phyloP scores from a whole-genome alignment of 495 filamentous ascomycete species.

The Aspergillus indologenus region DNA sequence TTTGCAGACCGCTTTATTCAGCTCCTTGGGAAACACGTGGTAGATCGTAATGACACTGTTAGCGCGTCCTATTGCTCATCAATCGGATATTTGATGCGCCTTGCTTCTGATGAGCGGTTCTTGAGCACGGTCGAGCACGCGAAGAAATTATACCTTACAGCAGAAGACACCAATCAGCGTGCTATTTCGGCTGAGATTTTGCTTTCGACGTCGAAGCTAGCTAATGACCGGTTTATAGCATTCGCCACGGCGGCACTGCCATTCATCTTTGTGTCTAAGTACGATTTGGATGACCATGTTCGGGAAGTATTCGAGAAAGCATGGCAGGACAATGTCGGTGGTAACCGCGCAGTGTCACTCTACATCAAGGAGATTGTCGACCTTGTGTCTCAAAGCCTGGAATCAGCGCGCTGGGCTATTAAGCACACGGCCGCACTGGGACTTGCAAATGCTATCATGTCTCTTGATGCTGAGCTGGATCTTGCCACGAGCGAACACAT shows the following conservation, averaged over 20 bases:
- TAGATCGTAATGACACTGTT: slow-evolving; percentile 90
- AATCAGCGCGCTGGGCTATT: slow-evolving; percentile 79
- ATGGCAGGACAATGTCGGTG: slow-evolving; percentile 88
- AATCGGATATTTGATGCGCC: slow-evolving; percentile 77
- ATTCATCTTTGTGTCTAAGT: slow-evolving; percentile 82
- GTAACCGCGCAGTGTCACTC: slow-evolving; percentile 72
- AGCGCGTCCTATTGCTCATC: slow-evolving; percentile 80
- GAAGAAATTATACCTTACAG: slow-evolving; percentile 70
- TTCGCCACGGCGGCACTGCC: slow-evolving; percentile 73
- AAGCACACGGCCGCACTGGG: slow-evolving; percentile 84
- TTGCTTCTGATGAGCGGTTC: slow-evolving; percentile 67
- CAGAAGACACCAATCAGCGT: slow-evolving; percentile 71
- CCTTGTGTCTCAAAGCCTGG: slow-evolving; percentile 62
- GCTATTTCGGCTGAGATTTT: slow-evolving; percentile 76
- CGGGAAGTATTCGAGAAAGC: slow-evolving; percentile 71
- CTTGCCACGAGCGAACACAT: slow-evolving; percentile 56
- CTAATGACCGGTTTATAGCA: slow-evolving; percentile 80
- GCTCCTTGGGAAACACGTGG: slow-evolving; percentile 69
- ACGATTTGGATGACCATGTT: slow-evolving; percentile 77
- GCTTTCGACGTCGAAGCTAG: slow-evolving; percentile 76
- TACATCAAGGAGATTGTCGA: slow-evolving; percentile 79
- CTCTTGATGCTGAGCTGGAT: slow-evolving; percentile 56
- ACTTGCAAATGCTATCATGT: slow-evolving; percentile 67
- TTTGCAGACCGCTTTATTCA: slow-evolving; percentile 76
- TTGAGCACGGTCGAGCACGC: slow-evolving; percentile 63